Evolutionary conservation across 2,329 filamentous ascomycete genomes (phyloP).

Genomic region (Neopestalotiopsis sp.): DNA sequence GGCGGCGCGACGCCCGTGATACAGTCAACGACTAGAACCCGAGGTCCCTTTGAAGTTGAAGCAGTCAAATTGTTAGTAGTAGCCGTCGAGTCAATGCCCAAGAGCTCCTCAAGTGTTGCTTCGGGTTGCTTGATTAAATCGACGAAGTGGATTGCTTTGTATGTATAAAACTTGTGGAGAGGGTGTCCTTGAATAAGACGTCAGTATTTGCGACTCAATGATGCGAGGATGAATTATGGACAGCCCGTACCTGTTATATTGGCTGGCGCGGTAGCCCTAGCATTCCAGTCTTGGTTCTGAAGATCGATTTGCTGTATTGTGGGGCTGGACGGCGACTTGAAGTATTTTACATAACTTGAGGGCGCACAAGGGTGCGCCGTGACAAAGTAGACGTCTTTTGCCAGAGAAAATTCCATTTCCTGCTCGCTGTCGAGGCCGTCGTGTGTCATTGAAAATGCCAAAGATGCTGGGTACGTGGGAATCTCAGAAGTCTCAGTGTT

Average conservation of each 20-base stretch:
- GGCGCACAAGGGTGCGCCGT: conserved; percentile 69
- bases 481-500: conserved; percentile 35
- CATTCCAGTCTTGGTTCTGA: conserved; percentile 47
- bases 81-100: conserved; percentile 41
- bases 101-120: conserved; percentile 52
- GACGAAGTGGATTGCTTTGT: conserved; percentile 62
- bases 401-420: conserved; percentile 50
- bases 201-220: neutral
- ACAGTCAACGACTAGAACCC: conserved; percentile 67
- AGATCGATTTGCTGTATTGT: conserved; percentile 63
- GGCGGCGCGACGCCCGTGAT: conserved; percentile 58
- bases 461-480: conserved; percentile 44
- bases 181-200: conserved; percentile 55
- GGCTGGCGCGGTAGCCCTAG: conserved; percentile 51
- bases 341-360: conserved; percentile 59
- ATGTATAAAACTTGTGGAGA: conserved; percentile 66
- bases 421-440: conserved; percentile 44
- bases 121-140: conserved; percentile 56
- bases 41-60: conserved; percentile 33
- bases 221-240: neutral
- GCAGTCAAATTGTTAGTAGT: conserved; percentile 31
- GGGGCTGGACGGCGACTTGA: conserved; percentile 64
- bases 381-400: conserved; percentile 67
- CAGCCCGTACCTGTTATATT: conserved; percentile 49
- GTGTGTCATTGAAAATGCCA: conserved; percentile 46